Base-by-base conservation (phyloP, 805 yeast species). In the Brettanomyces naardenensis region DNA sequence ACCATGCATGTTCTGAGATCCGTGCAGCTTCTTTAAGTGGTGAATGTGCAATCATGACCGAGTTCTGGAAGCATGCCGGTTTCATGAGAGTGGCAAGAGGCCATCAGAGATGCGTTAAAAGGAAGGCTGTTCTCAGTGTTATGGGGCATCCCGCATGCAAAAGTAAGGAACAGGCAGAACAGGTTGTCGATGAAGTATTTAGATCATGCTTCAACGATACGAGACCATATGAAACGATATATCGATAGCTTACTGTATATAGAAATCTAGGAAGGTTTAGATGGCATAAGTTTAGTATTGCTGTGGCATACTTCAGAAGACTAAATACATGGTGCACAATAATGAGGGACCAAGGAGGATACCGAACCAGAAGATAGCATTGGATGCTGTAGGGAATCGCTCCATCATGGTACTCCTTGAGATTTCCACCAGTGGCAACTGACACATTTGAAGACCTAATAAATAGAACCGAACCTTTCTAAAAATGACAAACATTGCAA, bases 1-100 rank as follows among this genome's bases (percentile, higher is more conserved):
- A 92, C 54, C 97, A 90, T 56, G 98, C 98, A 1, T 92, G 98
- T 58, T 80, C 97, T 1, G 98, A 92, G 59, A 86, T 92, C 36
- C 69, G 98, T 42, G 98, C 98, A 0, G 80, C 94, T 9, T 80
- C 87, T 47, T 67, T 92, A 18, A 82, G 95, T 54, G 98, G 98
- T 5, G 98, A 92, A 55, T 92, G 98, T 61, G 73, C 97, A 21
- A 77, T 90, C 49, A 73, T 80, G 75, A 84, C 83, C 49, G 95
- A 92, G 58, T 79, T 88, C 50, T 66, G 73, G 40, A 52, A 54
- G 37, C 47, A 48, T 40, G 30, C 44, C 1, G 59, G 59, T n/a
- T 38, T 49, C 28, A 51, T 55, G 52, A 48, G 55, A 41, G 43
- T 55, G 17, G 62, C 67, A 1, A 75, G 75, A 47, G 96, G 95